Evolutionary conservation across 2,329 filamentous ascomycete genomes (phyloP).

Genomic region (Trichophyton simii): DNA sequence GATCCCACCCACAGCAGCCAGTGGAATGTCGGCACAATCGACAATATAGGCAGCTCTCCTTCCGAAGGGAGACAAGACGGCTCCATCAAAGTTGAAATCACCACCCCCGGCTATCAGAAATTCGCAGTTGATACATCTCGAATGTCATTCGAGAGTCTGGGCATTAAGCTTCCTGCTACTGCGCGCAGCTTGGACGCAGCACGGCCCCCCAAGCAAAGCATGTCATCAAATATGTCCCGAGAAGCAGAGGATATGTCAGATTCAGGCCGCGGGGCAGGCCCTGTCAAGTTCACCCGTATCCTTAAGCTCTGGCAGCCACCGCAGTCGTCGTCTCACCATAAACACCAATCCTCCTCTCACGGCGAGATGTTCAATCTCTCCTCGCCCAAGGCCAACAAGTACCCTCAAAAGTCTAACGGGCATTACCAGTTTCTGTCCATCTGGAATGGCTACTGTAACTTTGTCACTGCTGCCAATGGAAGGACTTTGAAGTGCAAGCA

Average conservation of each 20-base stretch:
- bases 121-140: constrained; percentile 36
- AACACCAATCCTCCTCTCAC: neutral
- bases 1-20: constrained; percentile 56
- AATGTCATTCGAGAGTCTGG: constrained; percentile 23
- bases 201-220: neutral
- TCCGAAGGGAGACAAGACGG: constrained; percentile 14
- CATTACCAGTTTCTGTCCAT: constrained; percentile 68
- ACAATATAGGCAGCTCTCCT: constrained; percentile 21
- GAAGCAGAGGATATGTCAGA: neutral
- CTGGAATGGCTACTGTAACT: constrained; percentile 80
- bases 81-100: constrained; percentile 42
- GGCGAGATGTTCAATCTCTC: constrained; percentile 6
- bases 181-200: neutral
- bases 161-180: constrained; percentile 13
- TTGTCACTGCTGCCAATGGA: constrained; percentile 64
- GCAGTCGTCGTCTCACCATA: constrained; percentile 1
- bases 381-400: constrained; percentile 2
- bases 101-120: constrained; percentile 47
- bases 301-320: constrained; percentile 10
- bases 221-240: neutral
- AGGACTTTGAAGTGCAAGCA: constrained; percentile 65
- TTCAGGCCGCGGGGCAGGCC: neutral
- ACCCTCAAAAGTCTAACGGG: constrained; percentile 18
- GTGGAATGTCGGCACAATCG: constrained; percentile 62
- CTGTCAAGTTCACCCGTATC: constrained; percentile 11